These are phyloP conservation scores for Coprinellus micaceus DNA, from an alignment of 768 basidiomycete species.

Conservation along the genomic window DNA sequence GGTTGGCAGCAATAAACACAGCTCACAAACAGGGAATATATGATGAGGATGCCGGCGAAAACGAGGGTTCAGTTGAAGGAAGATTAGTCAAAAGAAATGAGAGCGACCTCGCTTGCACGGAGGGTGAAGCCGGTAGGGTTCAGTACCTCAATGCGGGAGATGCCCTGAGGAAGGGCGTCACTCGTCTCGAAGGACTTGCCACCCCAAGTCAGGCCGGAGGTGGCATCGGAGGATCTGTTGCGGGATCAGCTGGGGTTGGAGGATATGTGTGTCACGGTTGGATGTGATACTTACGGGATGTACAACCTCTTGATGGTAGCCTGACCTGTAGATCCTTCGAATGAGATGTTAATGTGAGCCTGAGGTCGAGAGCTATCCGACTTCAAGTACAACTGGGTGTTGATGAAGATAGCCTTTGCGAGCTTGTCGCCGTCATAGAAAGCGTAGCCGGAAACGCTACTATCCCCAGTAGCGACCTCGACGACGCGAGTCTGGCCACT, in stretches of 20 bases:
- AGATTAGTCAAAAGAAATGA: not conserved
- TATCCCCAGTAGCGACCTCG: not conserved
- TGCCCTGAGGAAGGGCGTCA: not conserved
- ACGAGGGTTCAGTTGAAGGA: no score
- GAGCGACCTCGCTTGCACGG: not conserved
- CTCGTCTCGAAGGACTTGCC: not conserved
- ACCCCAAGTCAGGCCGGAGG: conserved; percentile 1
- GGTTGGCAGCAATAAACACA: no score
- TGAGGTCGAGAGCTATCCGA: not conserved
- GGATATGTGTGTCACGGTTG: not conserved
- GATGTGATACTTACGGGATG: not conserved
- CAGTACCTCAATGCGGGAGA: not conserved
- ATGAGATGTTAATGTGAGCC: not conserved
- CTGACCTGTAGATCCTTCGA: not conserved
- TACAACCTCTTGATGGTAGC: not conserved
- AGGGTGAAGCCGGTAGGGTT: not conserved
- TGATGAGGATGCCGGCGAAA: no score
- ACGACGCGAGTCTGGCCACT: not conserved
- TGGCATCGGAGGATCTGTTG: not conserved
- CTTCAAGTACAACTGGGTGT: not conserved
- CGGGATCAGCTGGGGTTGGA: no score
- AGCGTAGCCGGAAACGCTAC: not conserved
- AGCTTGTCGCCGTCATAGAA: conserved; percentile 4
- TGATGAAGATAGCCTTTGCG: conserved; percentile 3
- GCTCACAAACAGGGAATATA: no score